Base-by-base conservation (phyloP, 371 early-diverging fungal genomes). In the Apophysomyces ossiformis region DNA sequence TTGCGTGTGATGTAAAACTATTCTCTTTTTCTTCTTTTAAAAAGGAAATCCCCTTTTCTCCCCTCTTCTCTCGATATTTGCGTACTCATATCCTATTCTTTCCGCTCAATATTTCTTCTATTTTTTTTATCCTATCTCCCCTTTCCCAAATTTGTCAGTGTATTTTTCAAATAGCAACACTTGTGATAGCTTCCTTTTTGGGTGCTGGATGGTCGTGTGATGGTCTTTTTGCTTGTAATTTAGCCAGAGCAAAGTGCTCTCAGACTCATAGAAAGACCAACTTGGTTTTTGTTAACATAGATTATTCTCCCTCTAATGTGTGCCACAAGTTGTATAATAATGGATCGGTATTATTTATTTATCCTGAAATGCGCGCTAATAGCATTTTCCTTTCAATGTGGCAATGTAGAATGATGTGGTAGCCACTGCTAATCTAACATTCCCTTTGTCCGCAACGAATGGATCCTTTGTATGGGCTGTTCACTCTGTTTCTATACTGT, bases 101-200 rank as follows among this genome's bases (percentile, higher is more conserved):
- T 26, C 32, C 32, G 32, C 32, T 26, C 32, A 26, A 26, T 26
- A 26, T 2, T 26, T 26, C 32, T 26, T 26, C 43, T 57, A 57
- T 37, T 16, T 35, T 56, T 57, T 9, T 35, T 7, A 18, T 38
- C 43, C 35, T 47, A 46, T 50, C 32, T 39, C 36, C 37, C 63
- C 43, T 32, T 50, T 8, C 54, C 54, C 54, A 50, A 21, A 21
- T 9, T 50, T 50, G 7, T 11, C 54, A 50, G 54, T 26, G 60
- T 41, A 60, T 39, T 50, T 50, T 26, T 21, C 8, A 61, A 61
- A 61, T 47, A 46, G 8, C 9, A 43, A 26, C 61, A 61, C 44
- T 61, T 44, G 47, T 37, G 41, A 26, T 57, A 26, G 37, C 35
- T 44, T 43, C 43, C 37, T 39, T 18, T 54, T 63, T 43, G 54